Base-by-base conservation (phyloP, 805 yeast genomes). In the Komagataella phaffii region DNA sequence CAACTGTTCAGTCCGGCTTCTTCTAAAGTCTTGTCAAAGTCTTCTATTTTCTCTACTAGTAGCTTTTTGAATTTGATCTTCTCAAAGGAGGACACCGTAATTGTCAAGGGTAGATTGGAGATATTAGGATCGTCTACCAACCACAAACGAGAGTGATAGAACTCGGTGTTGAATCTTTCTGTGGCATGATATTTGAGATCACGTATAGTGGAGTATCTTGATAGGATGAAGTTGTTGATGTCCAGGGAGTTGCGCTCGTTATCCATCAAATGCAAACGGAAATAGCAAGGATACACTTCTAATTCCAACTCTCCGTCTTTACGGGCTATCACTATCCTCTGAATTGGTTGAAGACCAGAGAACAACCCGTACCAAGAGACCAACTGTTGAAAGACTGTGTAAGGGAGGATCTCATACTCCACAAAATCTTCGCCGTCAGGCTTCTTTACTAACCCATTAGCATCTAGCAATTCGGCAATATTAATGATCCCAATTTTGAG, bases 351-450 rank as follows among this genome's bases (percentile, higher is more conserved):
- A 5, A 74, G 66, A 3, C 59, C 61, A 0, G 73, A 71, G 1
- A 64, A 59, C 19, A 76, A 50, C 0, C 85, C 85, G 61, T 80
- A 82, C 81, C 84, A 77, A 36, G 69, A 67, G 1, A 61, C 63
- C 7, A 83, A 61, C 53, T 68, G 59, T 2, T 68, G 58, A 56
- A 77, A 82, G 2, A 75, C 69, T 30, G 40, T 30, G 40, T 30
- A 30, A 8, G 40, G 40, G 1, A 30, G 14, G 40, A 30, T 30
- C 14, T 30, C 40, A 10, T 30, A 30, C 17, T 36, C 43, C n/a
- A 24, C 23, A 17, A 44, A 49, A 7, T 44, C n/a, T 12, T 46
- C 21, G 24, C 18, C 43, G 7, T 44, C 44, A 18, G 17, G 23
- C 17, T 24, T 40, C 51, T 57, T 50, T 5, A 55, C 69, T 43